Evolutionary conservation across 2,329 filamentous ascomycete species (phyloP), one percentile per base, ranked within the genome.

Genomic region (Colletotrichum viniferum): DNA sequence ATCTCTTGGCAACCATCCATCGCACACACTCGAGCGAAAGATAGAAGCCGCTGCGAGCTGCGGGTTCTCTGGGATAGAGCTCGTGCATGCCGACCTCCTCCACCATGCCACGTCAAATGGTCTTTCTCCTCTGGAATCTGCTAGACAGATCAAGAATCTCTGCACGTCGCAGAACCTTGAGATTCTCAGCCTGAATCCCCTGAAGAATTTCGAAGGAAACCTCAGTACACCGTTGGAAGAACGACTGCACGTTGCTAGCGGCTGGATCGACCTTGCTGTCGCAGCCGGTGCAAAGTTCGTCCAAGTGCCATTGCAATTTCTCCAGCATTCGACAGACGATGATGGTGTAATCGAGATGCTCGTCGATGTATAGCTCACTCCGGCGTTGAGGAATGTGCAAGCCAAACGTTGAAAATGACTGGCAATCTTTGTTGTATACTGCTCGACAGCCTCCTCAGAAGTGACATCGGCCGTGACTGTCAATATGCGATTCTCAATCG

Each of bases 121-220:
- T 0, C 5, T n/a, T 12, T n/a, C 38, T 43, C 38, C 18, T n/a
- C 38, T 48, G 38, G 18, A 48, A n/a, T 48, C 38, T 48, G 38
- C 38, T 0, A 21, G 5, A 12, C 0, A 48, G 0, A 48, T 48
- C 38, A n/a, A n/a, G 0, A n/a, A n/a, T 48, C 5, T 48, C 38
- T 48, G 38, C 38, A 48, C 0, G 5, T 48, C 18, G 5, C 38
- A 5, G 38, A 21, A n/a, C 0, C 18, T 48, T 48, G 38, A 48
- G 38, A 48, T 48, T 48, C 38, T n/a, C 38, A 48, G 38, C 38
- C 38, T 48, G 9, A 48, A 48, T 48, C 18, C 38, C 2, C 38
- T 48, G 38, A 48, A 48, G 38, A 48, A 48, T 21, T 48, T 48
- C 9, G 38, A 48, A 48, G 38, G 38, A 48, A 48, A 48, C 18